A percentile compares a stretch with the other conserved stretches of the same genome.
These are phyloP conservation scores for Cicer bijugum DNA, from an alignment of 306 rosid species.

Conservation along the genomic window DNA sequence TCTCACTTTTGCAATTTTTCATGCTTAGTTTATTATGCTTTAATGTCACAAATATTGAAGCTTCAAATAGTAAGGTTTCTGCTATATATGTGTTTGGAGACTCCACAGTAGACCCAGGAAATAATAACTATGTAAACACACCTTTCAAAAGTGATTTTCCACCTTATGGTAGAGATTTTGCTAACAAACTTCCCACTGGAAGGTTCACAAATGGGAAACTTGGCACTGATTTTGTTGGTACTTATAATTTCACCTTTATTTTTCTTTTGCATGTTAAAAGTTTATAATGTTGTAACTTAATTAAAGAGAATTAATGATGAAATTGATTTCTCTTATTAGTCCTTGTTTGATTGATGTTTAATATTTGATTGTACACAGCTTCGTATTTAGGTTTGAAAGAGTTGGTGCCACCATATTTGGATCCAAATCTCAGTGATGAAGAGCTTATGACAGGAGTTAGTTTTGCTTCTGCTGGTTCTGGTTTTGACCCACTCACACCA, in stretches of 20 bases:
- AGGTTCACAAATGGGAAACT: constrained; percentile 79
- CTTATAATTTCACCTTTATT: not conserved
- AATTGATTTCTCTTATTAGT: not conserved
- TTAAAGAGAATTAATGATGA: not conserved
- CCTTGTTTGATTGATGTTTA: not conserved
- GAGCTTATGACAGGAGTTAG: constrained; percentile 73
- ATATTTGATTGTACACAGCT: constrained; percentile 47
- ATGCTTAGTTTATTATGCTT: constrained; percentile 32
- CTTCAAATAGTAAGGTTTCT: constrained; percentile 43
- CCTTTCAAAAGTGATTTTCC: constrained; percentile 59
- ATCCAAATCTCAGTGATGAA: constrained; percentile 53
- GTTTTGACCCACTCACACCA: constrained; percentile 79
- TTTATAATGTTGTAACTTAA: not conserved
- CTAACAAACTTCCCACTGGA: constrained; percentile 60
- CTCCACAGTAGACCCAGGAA: constrained; percentile 84
- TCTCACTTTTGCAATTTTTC: constrained; percentile 7
- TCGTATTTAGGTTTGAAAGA: constrained; percentile 68
- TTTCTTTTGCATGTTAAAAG: not conserved
- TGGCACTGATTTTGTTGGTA: constrained; percentile 66
- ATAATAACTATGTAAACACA: constrained; percentile 58
- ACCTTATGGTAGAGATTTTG: constrained; percentile 70
- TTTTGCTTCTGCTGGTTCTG: constrained; percentile 82
- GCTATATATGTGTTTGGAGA: constrained; percentile 75
- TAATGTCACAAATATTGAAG: constrained; percentile 38
- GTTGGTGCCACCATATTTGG: constrained; percentile 68